phyloP scores from a whole-genome alignment of 331 rosid genomes.

The Spiraea crenata region DNA sequence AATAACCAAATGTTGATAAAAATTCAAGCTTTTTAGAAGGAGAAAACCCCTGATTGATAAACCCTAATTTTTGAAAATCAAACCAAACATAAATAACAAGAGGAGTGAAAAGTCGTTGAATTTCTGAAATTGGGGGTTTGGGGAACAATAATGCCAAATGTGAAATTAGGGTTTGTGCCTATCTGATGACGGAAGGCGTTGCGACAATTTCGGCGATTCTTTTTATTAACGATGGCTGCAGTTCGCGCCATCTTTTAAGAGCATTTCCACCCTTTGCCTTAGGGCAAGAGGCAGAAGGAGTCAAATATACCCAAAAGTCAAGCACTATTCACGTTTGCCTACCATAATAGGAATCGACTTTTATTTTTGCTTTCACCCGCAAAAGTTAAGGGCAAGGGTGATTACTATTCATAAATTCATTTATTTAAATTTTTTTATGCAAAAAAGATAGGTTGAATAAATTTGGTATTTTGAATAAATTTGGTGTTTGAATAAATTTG shows the following conservation, averaged over 20 bases:
- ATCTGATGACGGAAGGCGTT: constrained; percentile 19
- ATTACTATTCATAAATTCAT: too few relatives aligned
- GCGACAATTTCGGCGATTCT: constrained; percentile 29
- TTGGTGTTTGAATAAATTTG: too few relatives aligned
- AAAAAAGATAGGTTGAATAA: too few relatives aligned
- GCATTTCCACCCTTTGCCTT: too few relatives aligned
- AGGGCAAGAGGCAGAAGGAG: too few relatives aligned
- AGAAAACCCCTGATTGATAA: constrained; percentile 10
- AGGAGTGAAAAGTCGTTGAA: not conserved
- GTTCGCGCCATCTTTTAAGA: constrained; percentile 46
- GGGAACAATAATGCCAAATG: constrained; percentile 2
- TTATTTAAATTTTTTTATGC: too few relatives aligned
- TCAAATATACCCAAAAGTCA: too few relatives aligned
- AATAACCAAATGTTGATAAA: not conserved
- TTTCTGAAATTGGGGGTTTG: not conserved
- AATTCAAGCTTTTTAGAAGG: not conserved
- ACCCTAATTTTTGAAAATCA: not conserved
- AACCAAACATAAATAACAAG: not conserved
- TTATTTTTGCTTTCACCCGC: too few relatives aligned
- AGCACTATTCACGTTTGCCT: too few relatives aligned
- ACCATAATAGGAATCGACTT: too few relatives aligned
- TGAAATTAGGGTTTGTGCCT: constrained; percentile 36
- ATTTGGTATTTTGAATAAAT: too few relatives aligned
- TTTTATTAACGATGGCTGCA: constrained; percentile 12
- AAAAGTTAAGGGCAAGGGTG: too few relatives aligned